These are phyloP conservation scores for Moniliophthora roreri DNA, from an alignment of 1,284 basidiomycete genomes.

Conservation along the genomic window DNA sequence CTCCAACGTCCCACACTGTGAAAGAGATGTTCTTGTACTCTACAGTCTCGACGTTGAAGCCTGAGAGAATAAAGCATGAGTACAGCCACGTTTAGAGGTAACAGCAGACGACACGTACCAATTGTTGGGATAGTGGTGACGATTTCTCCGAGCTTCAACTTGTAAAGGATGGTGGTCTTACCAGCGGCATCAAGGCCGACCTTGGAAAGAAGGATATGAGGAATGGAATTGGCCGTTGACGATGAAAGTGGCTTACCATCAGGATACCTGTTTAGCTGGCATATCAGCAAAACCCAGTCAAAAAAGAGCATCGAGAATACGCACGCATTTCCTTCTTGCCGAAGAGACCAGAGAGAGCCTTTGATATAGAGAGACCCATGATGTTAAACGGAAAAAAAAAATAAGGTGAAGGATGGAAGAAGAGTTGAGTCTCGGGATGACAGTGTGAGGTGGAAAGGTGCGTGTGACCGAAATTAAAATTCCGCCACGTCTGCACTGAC, in stretches of 20 bases:
- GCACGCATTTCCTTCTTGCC: constrained; percentile 99
- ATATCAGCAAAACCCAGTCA: constrained; percentile 43
- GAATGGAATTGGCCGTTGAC: constrained; percentile 14
- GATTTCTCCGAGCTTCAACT: constrained; percentile 98
- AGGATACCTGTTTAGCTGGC: constrained; percentile 57
- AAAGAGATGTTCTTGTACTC: constrained; percentile 99
- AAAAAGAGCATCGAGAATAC: constrained; percentile 38
- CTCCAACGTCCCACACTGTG: constrained; percentile 99
- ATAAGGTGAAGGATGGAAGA: constrained; percentile 31
- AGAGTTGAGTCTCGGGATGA: constrained; percentile 32
- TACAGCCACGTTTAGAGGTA: not conserved
- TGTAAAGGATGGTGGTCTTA: constrained; percentile 98
- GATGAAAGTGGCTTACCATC: constrained; percentile 50
- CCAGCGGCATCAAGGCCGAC: constrained; percentile 97
- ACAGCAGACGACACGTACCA: constrained; percentile 56
- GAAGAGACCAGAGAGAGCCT: constrained; percentile 84
- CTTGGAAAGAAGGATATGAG: constrained; percentile 33
- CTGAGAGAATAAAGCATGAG: constrained; percentile 44
- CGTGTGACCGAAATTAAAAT: constrained; percentile 39
- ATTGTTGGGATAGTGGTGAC: constrained; percentile 99
- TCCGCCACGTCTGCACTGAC: constrained; percentile 24
- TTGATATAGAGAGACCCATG: constrained; percentile 89
- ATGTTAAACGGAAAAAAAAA: constrained; percentile 33
- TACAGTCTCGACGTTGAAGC: constrained; percentile 99
- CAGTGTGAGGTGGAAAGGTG: constrained; percentile 27